Evolutionary conservation across 1,284 basidiomycete genomes (phyloP), one percentile per base, ranked within the genome.

Genomic region (Irpex sp.): DNA sequence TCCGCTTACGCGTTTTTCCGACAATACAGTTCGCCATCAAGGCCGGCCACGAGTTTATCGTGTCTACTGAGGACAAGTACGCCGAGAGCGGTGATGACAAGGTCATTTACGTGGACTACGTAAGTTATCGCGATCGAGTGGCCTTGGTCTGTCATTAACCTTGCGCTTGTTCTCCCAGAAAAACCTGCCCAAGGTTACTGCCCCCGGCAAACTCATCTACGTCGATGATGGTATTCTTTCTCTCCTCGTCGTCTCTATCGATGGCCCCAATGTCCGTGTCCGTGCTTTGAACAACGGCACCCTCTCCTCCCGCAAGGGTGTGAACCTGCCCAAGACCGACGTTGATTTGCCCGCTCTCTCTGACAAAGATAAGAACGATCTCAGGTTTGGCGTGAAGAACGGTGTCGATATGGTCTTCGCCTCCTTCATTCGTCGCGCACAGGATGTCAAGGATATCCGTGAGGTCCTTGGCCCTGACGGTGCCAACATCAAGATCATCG

Each of bases 371-470:
- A 97, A 96, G 83, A 86, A 89, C 68, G 97, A 99, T 77, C 81
- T 99, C 64, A 78, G 84, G 68, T 99, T 99, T 69, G 97, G 97
- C 79, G 97, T 98, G 76, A 92, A 91, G 83, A 98, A 99, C 78
- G 89, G 91, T 67, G 95, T 99, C 70, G 97, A 99, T 84, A 99
- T 99, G 95, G 80, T 98, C 75, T 98, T 98, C 74, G 96, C 96
- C 15, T 98, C 96, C 2, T 98, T 98, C 76, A 98, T 98, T 77
- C 94, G 96, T 68, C 88, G 91, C 62, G 96, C 87, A 51, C 85
- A 97, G 72, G 96, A 98, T 76, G 95, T 98, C 73, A 85, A 82
- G 67, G 93, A 97, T 73, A 98, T 98, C 75, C 91, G 94, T 69
- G 83, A 88, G 64, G 91, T 94, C 65, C 89, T 98, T 68, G 96